Percentiles rank a stretch among this genome's conserved stretches.
phyloP scores from a whole-genome alignment of 1,139 yeast genomes.

The Pneumocystis oryctolagi region DNA sequence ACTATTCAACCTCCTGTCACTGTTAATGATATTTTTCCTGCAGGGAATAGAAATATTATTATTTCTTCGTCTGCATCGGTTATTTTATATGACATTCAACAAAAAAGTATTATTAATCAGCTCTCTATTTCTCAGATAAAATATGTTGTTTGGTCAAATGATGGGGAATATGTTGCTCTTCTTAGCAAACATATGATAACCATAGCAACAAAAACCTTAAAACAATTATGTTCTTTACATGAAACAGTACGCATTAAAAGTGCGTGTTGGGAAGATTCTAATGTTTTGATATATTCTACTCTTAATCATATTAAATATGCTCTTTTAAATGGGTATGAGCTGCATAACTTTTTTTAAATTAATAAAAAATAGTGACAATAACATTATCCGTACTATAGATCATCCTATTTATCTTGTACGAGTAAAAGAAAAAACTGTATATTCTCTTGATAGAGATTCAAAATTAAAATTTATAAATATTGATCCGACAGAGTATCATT shows the following conservation, averaged over 20 bases:
- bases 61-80: conserved; percentile 60
- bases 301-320: conserved; percentile 91
- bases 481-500: conserved; percentile 94
- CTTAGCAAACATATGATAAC: conserved; percentile 87
- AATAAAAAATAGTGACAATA: conserved; percentile 38
- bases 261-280: conserved; percentile 95
- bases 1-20: conserved; percentile 58
- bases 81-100: conserved; percentile 81
- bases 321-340: conserved; percentile 51
- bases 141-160: conserved; percentile 77
- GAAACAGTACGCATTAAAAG: conserved; percentile 94
- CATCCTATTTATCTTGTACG: conserved; percentile 75
- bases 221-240: conserved; percentile 70
- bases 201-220: conserved; percentile 65
- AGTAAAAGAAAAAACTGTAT: conserved; percentile 56
- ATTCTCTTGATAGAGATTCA: conserved; percentile 73
- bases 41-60: conserved; percentile 68
- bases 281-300: conserved; percentile 82
- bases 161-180: conserved; percentile 77
- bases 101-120: conserved; percentile 62
- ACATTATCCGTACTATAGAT: conserved; percentile 83
- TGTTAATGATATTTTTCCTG: conserved; percentile 57
- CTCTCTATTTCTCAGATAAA: conserved; percentile 65
- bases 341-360: not conserved
- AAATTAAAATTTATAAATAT: conserved; percentile 62